phyloP scores from a whole-genome alignment of 2,329 filamentous ascomycete genomes.

The Grosmannia huntii region DNA sequence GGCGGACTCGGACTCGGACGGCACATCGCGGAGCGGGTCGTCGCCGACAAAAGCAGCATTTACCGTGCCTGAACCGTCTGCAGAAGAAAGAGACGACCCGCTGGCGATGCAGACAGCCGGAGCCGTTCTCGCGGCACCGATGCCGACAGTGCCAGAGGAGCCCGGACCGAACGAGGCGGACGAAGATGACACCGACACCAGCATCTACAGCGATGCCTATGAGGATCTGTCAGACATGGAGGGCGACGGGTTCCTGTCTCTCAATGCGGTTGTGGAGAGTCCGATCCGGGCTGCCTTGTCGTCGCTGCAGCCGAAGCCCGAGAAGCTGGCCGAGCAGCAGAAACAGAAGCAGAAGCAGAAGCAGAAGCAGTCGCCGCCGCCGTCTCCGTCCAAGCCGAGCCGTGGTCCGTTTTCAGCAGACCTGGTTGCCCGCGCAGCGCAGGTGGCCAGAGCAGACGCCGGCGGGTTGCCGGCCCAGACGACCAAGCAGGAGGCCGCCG shows the following conservation, averaged over 20 bases:
- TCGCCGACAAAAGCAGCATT: neutral
- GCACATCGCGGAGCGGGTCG: neutral
- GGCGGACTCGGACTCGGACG: constrained; percentile 21
- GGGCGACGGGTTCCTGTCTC: constrained; percentile 55
- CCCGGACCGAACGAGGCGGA: neutral
- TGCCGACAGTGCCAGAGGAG: constrained; percentile 22
- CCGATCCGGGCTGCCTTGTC: constrained; percentile 22
- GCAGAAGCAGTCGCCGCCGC: neutral
- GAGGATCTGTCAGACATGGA: constrained; percentile 57
- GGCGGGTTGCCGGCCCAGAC: neutral
- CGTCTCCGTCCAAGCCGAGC: neutral
- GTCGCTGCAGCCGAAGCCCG: neutral
- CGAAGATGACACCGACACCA: constrained; percentile 17
- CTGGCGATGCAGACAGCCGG: constrained; percentile 11
- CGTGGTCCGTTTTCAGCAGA: neutral
- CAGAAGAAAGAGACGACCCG: constrained; percentile 7
- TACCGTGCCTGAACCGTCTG: constrained; percentile 2
- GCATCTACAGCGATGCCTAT: constrained; percentile 64
- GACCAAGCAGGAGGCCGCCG: neutral
- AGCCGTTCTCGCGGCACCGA: constrained; percentile 14
- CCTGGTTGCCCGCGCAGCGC: neutral
- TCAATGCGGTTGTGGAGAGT: constrained; percentile 58
- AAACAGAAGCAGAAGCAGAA: no score
- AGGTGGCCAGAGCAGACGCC: neutral
- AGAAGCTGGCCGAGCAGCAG: no score